These are phyloP conservation scores for Euphrasia arctica DNA, from an alignment of 305 asterid species.

Conservation along the genomic window DNA sequence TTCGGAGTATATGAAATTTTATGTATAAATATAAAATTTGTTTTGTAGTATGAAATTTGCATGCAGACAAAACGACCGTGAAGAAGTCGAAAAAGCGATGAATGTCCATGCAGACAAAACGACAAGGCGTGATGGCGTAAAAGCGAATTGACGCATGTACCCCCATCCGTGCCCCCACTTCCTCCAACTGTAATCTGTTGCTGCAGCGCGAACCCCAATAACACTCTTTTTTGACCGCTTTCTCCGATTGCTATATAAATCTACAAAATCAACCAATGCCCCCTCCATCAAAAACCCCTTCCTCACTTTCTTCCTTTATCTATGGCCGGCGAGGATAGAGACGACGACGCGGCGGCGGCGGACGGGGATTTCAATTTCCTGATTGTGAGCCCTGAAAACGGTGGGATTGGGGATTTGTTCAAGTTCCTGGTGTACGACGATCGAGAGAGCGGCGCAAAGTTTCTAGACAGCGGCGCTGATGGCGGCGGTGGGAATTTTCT, in stretches of 20 bases:
- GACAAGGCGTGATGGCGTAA: conserved; percentile 5
- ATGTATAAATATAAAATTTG: too few species aligned
- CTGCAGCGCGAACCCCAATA: neutral
- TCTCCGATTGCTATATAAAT: conserved; percentile 1
- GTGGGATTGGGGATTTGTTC: conserved; percentile 63
- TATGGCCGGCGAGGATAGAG: conserved; percentile 26
- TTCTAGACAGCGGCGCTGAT: conserved; percentile 21
- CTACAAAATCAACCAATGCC: neutral
- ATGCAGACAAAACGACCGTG: too few species aligned
- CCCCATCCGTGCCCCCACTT: neutral
- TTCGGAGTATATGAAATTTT: too few species aligned
- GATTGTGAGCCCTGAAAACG: conserved; percentile 57
- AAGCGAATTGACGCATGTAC: neutral
- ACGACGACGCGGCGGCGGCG: neutral
- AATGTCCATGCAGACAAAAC: conserved; percentile 6
- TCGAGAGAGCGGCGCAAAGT: conserved; percentile 44
- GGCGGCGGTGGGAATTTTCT: too few species aligned
- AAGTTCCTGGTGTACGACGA: conserved; percentile 48
- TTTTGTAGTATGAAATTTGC: too few species aligned
- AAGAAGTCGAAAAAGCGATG: too few species aligned
- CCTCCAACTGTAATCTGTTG: neutral
- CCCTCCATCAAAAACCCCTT: neutral
- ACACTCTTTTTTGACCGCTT: neutral
- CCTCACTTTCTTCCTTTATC: neutral
- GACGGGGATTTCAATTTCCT: conserved; percentile 41